Percentiles rank a stretch among this genome's conserved stretches.
These are phyloP conservation scores for Secale cereale DNA, from an alignment of 176 grass and related monocot species.

Conservation along the genomic window DNA sequence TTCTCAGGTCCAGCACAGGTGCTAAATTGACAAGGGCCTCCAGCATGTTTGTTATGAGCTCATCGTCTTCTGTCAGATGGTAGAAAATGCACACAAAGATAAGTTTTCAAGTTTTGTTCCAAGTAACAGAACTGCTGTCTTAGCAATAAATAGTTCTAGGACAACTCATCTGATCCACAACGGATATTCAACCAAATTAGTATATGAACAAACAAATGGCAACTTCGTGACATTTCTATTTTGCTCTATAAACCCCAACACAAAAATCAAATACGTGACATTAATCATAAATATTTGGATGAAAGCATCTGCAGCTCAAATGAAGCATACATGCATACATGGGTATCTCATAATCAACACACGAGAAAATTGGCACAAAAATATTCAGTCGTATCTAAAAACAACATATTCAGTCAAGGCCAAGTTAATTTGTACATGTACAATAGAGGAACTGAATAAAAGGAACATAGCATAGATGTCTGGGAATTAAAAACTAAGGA, in stretches of 20 bases:
- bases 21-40: slow-evolving; percentile 98
- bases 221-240: not conserved
- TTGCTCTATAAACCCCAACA: not conserved
- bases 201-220: not conserved
- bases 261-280: slow-evolving; percentile 14
- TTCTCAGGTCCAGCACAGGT: slow-evolving; percentile 90
- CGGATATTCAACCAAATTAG: not conserved
- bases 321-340: not conserved
- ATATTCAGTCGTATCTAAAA: not conserved
- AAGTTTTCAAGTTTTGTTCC: not conserved
- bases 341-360: too few relatives aligned
- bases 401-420: not conserved
- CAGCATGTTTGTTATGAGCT: slow-evolving; percentile 96
- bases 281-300: not conserved
- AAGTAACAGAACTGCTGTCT: not conserved
- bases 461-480: not conserved
- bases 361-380: not conserved
- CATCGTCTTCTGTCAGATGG: slow-evolving; percentile 86
- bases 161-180: slow-evolving; percentile 19
- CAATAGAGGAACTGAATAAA: slow-evolving; percentile 7
- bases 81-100: slow-evolving; percentile 26
- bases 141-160: not conserved
- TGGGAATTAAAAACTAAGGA: not conserved
- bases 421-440: slow-evolving; percentile 1
- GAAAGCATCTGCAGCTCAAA: slow-evolving; percentile 13